Conservation (phyloP, 1,139 yeast species). For the Diutina neorugosa region DNA sequence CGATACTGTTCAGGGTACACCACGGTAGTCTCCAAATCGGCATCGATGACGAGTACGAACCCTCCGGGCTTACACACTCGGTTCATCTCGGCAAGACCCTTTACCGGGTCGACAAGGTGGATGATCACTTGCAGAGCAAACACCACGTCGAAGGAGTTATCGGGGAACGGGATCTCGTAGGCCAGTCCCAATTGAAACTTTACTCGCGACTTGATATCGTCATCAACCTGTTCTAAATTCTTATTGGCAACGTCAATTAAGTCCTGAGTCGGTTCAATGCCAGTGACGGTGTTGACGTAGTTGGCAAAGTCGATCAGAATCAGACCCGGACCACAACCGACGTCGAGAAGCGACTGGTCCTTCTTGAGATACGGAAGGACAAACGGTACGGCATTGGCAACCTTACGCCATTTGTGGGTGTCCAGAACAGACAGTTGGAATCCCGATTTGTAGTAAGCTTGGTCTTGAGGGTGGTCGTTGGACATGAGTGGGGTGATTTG, state of each 20-base stretch:
- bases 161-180: slow-evolving; percentile 20
- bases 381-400: slow-evolving; percentile 18
- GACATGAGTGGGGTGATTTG: neutral
- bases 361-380: slow-evolving; percentile 17
- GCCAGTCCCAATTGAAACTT: slow-evolving; percentile 19
- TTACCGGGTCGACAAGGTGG: slow-evolving; percentile 20
- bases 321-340: slow-evolving; percentile 33
- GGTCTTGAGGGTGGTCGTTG: slow-evolving; percentile 6
- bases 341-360: slow-evolving; percentile 20
- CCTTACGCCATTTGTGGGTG: slow-evolving; percentile 26
- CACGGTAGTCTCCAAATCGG: slow-evolving; percentile 13
- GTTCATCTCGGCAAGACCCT: slow-evolving; percentile 7
- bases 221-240: slow-evolving; percentile 5
- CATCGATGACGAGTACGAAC: slow-evolving; percentile 19
- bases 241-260: slow-evolving; percentile 17
- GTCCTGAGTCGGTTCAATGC: slow-evolving; percentile 21
- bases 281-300: slow-evolving; percentile 20
- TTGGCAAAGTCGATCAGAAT: slow-evolving; percentile 24
- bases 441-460: slow-evolving; percentile 16
- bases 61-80: slow-evolving; percentile 8
- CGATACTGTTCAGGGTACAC: slow-evolving; percentile 14
- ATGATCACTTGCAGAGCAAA: slow-evolving; percentile 27
- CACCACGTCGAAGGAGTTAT: slow-evolving; percentile 25
- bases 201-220: slow-evolving; percentile 6
- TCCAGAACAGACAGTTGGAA: slow-evolving; percentile 13